Conservation (phyloP, 192 early-diverging fungal species). For the Podila minutissima region DNA sequence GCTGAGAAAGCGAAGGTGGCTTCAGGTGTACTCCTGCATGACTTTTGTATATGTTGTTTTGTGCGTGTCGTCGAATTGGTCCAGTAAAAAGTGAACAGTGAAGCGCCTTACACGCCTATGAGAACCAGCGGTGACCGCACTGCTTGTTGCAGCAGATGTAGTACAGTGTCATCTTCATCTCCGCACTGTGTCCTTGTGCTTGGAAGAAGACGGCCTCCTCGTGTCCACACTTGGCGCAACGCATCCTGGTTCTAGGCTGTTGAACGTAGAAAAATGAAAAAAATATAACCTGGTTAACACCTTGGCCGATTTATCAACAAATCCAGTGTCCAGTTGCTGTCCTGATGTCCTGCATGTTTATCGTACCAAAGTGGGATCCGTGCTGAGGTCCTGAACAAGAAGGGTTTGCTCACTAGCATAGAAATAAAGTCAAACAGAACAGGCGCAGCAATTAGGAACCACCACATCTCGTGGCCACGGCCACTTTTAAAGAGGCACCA, state of each 20-base stretch:
- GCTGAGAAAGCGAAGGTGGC: too few relatives aligned
- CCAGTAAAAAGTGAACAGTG: too few relatives aligned
- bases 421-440: background rate
- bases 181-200: slow-evolving; percentile 72
- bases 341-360: background rate
- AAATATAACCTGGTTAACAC: background rate
- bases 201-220: slow-evolving; percentile 82
- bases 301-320: background rate
- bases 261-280: background rate
- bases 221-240: slow-evolving; percentile 69
- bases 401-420: slow-evolving; percentile 73
- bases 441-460: background rate
- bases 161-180: slow-evolving; percentile 83
- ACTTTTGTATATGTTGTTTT: too few relatives aligned
- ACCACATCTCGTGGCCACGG: background rate
- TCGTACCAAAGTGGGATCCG: slow-evolving; percentile 77
- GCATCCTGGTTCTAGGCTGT: slow-evolving; percentile 70
- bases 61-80: too few relatives aligned
- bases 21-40: too few relatives aligned
- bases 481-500: background rate
- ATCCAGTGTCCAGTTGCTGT: background rate
- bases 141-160: slow-evolving; percentile 77
- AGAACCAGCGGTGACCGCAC: slow-evolving; percentile 80
- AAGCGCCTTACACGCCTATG: background rate
- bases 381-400: slow-evolving; percentile 75